These are phyloP conservation scores for Lachancea fermentati DNA, from an alignment of 805 yeast species.

Conservation along the genomic window DNA sequence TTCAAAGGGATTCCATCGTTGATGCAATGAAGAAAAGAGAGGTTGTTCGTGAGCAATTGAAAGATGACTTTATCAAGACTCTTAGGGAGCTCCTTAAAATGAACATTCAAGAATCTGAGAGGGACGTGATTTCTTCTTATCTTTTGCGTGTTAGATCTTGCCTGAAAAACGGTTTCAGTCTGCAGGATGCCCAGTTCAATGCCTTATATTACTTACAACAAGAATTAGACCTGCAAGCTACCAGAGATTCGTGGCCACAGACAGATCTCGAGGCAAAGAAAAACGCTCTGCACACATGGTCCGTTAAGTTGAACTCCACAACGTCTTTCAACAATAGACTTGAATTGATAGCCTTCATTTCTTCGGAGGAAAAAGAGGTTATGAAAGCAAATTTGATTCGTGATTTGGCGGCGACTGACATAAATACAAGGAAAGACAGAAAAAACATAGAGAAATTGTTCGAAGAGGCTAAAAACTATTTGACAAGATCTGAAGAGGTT, in stretches of 20 bases:
- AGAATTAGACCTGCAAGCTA: constrained; percentile 38
- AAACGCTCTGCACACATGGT: constrained; percentile 12
- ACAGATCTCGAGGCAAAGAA: constrained; percentile 24
- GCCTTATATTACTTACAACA: constrained; percentile 48
- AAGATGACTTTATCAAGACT: constrained; percentile 29
- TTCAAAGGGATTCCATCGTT: constrained; percentile 49
- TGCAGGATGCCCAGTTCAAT: constrained; percentile 52
- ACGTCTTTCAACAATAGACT: constrained; percentile 27
- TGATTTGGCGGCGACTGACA: constrained; percentile 14
- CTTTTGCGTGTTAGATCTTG: constrained; percentile 48
- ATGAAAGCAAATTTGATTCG: constrained; percentile 24
- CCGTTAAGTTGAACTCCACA: constrained; percentile 14
- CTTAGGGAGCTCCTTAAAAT: constrained; percentile 16
- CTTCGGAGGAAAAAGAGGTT: constrained; percentile 29
- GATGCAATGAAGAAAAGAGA: constrained; percentile 38
- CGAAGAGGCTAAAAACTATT: constrained; percentile 25
- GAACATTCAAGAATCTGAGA: constrained; percentile 29
- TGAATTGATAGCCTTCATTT: constrained; percentile 18
- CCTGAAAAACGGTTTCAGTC: constrained; percentile 51
- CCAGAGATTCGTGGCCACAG: constrained; percentile 32
- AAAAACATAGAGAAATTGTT: constrained; percentile 41
- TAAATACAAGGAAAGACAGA: constrained; percentile 27
- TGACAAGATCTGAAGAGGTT: constrained; percentile 30
- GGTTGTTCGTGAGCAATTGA: constrained; percentile 31
- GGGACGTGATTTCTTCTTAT: constrained; percentile 43